Percentiles rank a stretch among this genome's conserved stretches.
Evolutionary conservation across 768 basidiomycete genomes (phyloP).

Genomic region (Amyloporia xantha): DNA sequence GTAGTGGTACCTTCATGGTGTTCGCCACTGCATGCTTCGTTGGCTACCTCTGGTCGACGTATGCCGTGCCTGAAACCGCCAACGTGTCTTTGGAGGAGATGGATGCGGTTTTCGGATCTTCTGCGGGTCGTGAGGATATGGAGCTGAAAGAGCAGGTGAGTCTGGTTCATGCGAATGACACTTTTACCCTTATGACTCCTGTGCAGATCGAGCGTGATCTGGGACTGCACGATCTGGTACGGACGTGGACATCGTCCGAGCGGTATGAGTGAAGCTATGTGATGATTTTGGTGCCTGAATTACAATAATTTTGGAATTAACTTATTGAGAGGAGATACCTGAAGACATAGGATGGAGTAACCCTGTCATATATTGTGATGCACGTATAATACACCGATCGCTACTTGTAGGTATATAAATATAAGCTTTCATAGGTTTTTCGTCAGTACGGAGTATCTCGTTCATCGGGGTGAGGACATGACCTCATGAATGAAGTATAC

Average conservation of each 20-base stretch:
- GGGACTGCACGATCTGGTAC: constrained; percentile 42
- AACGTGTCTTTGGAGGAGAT: constrained; percentile 73
- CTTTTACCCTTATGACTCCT: not conserved
- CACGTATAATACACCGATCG: no score
- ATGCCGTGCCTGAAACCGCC: constrained; percentile 70
- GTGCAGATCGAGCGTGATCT: constrained; percentile 51
- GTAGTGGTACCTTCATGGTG: constrained; percentile 59
- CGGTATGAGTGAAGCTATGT: no score
- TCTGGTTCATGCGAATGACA: not conserved
- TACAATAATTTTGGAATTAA: no score
- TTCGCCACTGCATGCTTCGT: constrained; percentile 59
- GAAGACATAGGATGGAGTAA: no score
- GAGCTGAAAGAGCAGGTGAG: constrained; percentile 47
- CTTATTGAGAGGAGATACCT: no score
- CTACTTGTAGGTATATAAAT: no score
- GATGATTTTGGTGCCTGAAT: no score
- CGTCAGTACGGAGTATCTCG: no score
- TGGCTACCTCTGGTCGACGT: constrained; percentile 67
- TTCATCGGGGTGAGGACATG: no score
- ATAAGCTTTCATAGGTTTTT: no score
- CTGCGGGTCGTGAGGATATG: constrained; percentile 50
- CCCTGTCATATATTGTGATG: no score
- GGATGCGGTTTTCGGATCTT: constrained; percentile 57
- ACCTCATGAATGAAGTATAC: no score
- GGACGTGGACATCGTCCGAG: constrained; percentile 16